phyloP scores from a whole-genome alignment of 352 stramenopile genomes.

The Pythium vanterpoolii region DNA sequence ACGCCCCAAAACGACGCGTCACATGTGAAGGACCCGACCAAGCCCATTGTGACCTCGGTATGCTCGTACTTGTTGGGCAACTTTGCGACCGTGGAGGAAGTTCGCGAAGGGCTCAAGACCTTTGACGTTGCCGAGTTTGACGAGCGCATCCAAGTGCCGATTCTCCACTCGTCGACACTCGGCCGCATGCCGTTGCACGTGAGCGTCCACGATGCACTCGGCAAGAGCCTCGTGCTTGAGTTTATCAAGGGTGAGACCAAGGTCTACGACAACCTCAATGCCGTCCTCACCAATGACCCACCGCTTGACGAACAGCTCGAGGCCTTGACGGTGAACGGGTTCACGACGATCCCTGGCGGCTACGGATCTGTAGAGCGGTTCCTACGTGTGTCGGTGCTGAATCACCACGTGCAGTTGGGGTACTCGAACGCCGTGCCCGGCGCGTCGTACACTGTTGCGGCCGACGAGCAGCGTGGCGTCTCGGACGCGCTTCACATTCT shows the following conservation, averaged over 20 bases:
- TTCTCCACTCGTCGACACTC: conserved; percentile 23
- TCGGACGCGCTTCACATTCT: conserved; percentile 61
- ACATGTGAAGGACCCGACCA: conserved; percentile 18
- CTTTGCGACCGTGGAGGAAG: conserved; percentile 58
- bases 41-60: conserved; percentile 56
- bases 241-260: conserved; percentile 52
- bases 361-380: conserved; percentile 60
- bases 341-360: conserved; percentile 36
- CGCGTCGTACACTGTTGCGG: conserved; percentile 49
- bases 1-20: conserved; percentile 15
- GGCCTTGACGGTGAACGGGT: conserved; percentile 29
- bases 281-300: conserved; percentile 70
- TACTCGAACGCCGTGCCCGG: conserved; percentile 30
- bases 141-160: conserved; percentile 26
- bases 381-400: conserved; percentile 63
- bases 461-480: conserved; percentile 48
- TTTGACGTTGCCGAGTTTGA: conserved; percentile 59
- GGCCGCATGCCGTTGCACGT: conserved; percentile 50
- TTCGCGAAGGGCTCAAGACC: conserved; percentile 37
- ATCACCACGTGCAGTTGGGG: conserved; percentile 32
- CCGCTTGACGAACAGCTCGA: conserved; percentile 45
- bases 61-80: conserved; percentile 75
- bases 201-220: conserved; percentile 56
- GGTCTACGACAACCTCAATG: conserved; percentile 61
- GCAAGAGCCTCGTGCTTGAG: conserved; percentile 67